Percentiles rank a stretch among this genome's conserved stretches.
Evolutionary conservation across 768 basidiomycete species (phyloP).

Genomic region (Nevesoporus exiguus): DNA sequence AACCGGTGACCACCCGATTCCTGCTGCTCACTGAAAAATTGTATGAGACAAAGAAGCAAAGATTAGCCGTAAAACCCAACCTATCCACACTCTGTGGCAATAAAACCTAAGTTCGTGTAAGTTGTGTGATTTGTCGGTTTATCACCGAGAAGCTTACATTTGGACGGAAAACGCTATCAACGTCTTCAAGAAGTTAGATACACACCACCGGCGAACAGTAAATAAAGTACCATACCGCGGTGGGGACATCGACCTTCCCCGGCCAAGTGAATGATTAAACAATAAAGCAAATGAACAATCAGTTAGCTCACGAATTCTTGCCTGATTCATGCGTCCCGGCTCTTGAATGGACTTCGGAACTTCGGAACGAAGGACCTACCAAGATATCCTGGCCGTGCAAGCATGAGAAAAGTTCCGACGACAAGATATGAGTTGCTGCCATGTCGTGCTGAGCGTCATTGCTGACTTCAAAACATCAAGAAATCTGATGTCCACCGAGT

Average conservation of each 20-base stretch:
- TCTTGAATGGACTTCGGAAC: neutral
- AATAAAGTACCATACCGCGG: neutral
- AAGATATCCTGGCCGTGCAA: no score
- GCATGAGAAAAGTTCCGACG: neutral
- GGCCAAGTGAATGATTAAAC: neutral
- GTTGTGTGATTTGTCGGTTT: neutral
- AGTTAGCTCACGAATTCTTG: neutral
- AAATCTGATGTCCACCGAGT: neutral
- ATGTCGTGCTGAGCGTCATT: neutral
- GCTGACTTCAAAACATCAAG: neutral
- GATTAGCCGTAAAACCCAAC: neutral
- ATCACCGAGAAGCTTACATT: neutral
- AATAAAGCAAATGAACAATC: neutral
- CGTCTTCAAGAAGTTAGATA: neutral
- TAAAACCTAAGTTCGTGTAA: neutral
- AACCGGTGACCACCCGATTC: neutral
- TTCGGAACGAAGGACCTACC: neutral
- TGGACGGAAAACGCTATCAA: neutral
- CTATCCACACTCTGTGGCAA: constrained; percentile 5
- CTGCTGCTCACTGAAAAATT: neutral
- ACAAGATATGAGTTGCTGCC: neutral
- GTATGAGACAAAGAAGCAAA: neutral
- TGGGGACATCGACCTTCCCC: neutral
- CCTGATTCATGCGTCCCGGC: neutral
- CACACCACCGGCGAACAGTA: neutral